Evolutionary conservation across 129 eudicot species (phyloP), one percentile per base, ranked within the genome.

Genomic region (Silybum marianum): DNA sequence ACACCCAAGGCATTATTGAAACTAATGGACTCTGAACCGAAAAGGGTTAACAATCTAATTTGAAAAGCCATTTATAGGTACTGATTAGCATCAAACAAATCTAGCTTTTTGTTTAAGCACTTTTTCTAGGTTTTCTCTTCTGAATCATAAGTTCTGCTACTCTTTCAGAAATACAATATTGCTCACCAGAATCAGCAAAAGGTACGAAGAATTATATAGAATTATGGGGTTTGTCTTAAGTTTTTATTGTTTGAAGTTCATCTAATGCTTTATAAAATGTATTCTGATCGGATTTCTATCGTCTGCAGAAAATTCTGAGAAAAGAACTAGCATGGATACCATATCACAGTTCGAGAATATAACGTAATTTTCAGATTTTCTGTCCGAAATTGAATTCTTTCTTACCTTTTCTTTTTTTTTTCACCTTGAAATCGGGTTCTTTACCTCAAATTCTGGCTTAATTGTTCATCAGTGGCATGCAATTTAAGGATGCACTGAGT

Each of bases 21-120:
- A 85, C 75, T 92, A 75, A 95, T 95, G 99, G 97, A 95, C 75
- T 78, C 97, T 22, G 4, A 51, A 51, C 63, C 1, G 7, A 0
- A 90, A 95, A 32, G 97, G 92, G 70, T 87, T 95, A 79, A 92
- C 97, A 12, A 90, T 89, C 81, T 91, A 87, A 95, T 87, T 92
- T 95, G 40, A 95, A 91, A 88, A 89, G 99, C 74, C 98, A 95
- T 87, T 82, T 95, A 74, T 97, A 95, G 97, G 99, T 95, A 84
- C 9, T n/a, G 2, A 46, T 69, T 51, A 54, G 7, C 9, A 25
- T 67, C 13, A 1, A 19, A 36, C 7, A 51, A 65, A 46, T 8
- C 44, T 60, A 36, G 32, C 60, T 40, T 38, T n/a, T 23, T 22
- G 16, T 60, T 19, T 72, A 63, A 78, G 22, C 42, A 71, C 24